Evolutionary conservation across 345 rosid genomes (phyloP).

Genomic region (Melaleuca alternifolia): DNA sequence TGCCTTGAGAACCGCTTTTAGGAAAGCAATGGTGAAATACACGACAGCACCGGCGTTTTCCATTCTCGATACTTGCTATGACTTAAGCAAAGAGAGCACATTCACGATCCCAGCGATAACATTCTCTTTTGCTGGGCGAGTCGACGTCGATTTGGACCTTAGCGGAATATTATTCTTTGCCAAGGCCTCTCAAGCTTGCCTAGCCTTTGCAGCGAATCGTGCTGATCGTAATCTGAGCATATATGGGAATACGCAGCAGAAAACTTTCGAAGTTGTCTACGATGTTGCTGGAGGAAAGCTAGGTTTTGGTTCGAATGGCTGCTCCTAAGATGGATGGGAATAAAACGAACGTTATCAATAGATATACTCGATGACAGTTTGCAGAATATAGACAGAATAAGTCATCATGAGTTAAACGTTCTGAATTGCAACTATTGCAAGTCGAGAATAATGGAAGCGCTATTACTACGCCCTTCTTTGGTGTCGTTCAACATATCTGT

Average conservation of each 20-base stretch:
- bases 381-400: not conserved
- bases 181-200: not conserved
- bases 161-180: not conserved
- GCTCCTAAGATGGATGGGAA: not conserved
- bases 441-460: not conserved
- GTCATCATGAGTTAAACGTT: not conserved
- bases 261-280: constrained; percentile 10
- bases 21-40: constrained; percentile 5
- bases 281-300: constrained; percentile 4
- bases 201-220: constrained; percentile 1
- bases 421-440: not conserved
- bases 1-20: not conserved
- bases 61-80: constrained; percentile 20
- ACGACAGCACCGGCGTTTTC: not conserved
- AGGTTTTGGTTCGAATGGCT: constrained; percentile 7
- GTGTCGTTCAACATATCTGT: not conserved
- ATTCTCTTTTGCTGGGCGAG: constrained; percentile 1
- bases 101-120: not conserved
- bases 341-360: fast-evolving
- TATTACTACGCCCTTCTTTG: not conserved
- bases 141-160: not conserved
- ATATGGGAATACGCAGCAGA: constrained; percentile 15
- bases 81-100: not conserved
- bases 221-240: not conserved
- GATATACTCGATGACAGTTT: not conserved